Base-by-base conservation (phyloP, 306 rosid species). In the Pyrus bretschneideri region DNA sequence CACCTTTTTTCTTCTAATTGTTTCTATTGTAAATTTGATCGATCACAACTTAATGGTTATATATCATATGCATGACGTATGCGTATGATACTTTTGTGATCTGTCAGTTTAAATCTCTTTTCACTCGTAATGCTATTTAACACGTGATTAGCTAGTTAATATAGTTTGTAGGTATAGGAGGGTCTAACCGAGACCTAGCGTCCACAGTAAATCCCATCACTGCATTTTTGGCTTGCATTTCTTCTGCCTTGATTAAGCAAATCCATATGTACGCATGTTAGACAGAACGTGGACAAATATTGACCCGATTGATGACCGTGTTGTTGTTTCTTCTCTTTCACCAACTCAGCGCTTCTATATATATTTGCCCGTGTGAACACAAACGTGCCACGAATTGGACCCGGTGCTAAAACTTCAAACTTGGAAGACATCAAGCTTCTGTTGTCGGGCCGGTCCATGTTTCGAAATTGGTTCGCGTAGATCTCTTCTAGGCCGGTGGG, bases 231-330 rank as follows among this genome's bases (percentile, higher is more conserved):
- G 4, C 30, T 27, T 22, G 33, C 9, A 60, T 11, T 40, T 7
- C 70, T 14, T 55, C 72, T 2, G 80, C 80, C 61, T 75, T 78
- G 64, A 42, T 57, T 57, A 69, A 18, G 21, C 86, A 78, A 11
- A 64, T 49, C 83, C 73, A 74, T 4, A 22, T 15, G 52, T 74
- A 78, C 15, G 80, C 83, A 67, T n/a, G 51, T 46, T 19, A 82
- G 38, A 6, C 71, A 31, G 49, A 82, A 82, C 3, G 72, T 72
- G 1, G 82, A 70, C n/a, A 71, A 12, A 27, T 55, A 59, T 68
- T 59, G 78, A 44, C 22, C 1, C 49, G 74, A 11, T 9, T n/a
- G 12, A 54, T 38, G 30, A n/a, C 1, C 64, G 5, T 59, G 30
- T 59, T n/a, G 11, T 7, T 58, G 27, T 40, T 40, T 40, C 27